Base-by-base conservation (phyloP, 2,329 filamentous ascomycete genomes). In the Fusarium incarnatum region DNA sequence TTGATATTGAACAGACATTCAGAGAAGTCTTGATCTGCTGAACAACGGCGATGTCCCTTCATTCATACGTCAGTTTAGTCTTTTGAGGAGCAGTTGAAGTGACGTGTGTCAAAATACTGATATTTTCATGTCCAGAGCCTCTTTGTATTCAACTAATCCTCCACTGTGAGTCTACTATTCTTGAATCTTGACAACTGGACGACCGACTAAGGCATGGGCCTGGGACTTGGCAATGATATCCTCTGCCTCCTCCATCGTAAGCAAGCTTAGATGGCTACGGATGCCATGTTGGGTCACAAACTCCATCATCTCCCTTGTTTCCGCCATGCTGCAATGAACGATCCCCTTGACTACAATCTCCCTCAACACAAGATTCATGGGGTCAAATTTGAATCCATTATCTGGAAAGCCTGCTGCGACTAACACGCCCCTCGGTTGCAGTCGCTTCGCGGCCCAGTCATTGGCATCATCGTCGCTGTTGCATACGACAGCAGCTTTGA, bases 321-420 rank as follows among this genome's bases (percentile, higher is more conserved):
- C 69, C 18, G 49, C 34, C 49, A 70, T 70, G 7, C 69, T 69
- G 37, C 61, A 64, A 22, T 72, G 70, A 5, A 65, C 41, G 9
- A 56, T 44, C 10, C 71, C 65, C 30, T 70, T 70, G 23, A 72
- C 45, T 5, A 64, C 18, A 47, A 70, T 67, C 42, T 72, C 68
- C 5, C 34, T 49, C n/a, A 54, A 48, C 5, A 70, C 25, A 25
- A 73, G 59, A 34, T 71, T 65, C 50, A 70, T 52, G 5, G 70
- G 28, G 27, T 74, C 67, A 15, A 74, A 68, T n/a, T 49, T 67
- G 47, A 71, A 49, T 6, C 68, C 72, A 11, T 55, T 20, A 12
- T 59, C 49, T 12, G 72, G 72, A 28, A 74, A 42, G 13, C 72
- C 72, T 11, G 62, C 58, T 18, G 47, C 60, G 9, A 73, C 64